Evolutionary conservation across 169 alveolate genomes (phyloP).

Genomic region (Plasmodium gaboni): DNA sequence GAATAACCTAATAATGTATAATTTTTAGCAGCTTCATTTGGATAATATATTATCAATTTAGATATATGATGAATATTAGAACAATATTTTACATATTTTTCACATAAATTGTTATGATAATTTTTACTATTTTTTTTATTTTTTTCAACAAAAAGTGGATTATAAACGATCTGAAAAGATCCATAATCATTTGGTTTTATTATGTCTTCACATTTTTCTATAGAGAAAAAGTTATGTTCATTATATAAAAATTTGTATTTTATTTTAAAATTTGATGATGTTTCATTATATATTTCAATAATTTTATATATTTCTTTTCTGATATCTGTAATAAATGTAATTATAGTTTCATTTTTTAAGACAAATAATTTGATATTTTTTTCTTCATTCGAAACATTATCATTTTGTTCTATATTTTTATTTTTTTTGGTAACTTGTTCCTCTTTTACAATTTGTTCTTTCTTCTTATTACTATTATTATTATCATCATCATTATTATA

Average conservation of each 20-base stretch:
- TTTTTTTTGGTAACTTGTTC: not conserved
- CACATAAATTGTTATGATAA: constrained; percentile 67
- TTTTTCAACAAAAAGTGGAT: constrained; percentile 64
- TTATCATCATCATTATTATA: not conserved
- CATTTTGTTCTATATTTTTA: not conserved
- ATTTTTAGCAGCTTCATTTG: constrained; percentile 40
- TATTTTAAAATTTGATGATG: constrained; percentile 56
- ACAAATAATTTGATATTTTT: constrained; percentile 18
- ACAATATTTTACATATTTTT: constrained; percentile 55
- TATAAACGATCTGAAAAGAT: constrained; percentile 30
- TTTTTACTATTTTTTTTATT: constrained; percentile 47
- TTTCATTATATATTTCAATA: constrained; percentile 50
- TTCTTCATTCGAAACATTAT: constrained; percentile 3
- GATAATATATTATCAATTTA: constrained; percentile 50
- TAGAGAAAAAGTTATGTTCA: constrained; percentile 63
- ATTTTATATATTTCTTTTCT: constrained; percentile 37
- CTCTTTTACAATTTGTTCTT: not conserved
- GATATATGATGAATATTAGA: constrained; percentile 65
- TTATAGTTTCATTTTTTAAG: constrained; percentile 58
- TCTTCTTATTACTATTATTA: not conserved
- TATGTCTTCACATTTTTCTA: constrained; percentile 29
- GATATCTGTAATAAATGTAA: constrained; percentile 52
- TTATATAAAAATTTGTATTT: constrained; percentile 49
- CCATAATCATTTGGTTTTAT: constrained; percentile 56
- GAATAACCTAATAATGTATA: constrained; percentile 65